These are phyloP conservation scores for Raffaelea arxii DNA, from an alignment of 2,329 filamentous ascomycete genomes.

Conservation along the genomic window DNA sequence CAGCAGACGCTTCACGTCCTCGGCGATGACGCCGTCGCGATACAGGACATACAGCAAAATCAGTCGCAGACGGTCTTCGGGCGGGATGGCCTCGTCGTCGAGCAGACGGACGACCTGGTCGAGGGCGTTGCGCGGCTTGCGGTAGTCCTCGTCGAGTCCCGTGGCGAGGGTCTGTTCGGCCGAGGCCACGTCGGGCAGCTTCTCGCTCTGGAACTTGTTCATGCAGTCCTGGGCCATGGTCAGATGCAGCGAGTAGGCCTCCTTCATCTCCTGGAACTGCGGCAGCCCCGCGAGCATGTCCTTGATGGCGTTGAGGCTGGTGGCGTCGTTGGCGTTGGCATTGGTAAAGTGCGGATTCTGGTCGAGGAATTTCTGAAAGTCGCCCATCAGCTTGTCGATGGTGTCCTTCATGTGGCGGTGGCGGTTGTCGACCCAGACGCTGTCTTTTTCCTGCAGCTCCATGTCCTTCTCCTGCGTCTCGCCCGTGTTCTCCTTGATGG, in stretches of 20 bases:
- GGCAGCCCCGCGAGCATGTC: conserved; percentile 94
- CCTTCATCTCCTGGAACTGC: conserved; percentile 92
- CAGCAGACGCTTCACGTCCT: conserved; percentile 77
- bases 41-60: conserved; percentile 81
- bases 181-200: conserved; percentile 76
- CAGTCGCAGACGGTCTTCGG: conserved; percentile 70
- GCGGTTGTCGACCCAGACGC: conserved; percentile 89
- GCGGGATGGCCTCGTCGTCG: conserved; percentile 67
- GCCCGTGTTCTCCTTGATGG: conserved; percentile 61
- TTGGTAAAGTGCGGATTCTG: conserved; percentile 90
- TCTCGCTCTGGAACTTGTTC: conserved; percentile 79
- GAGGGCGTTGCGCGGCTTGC: conserved; percentile 81
- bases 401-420: conserved; percentile 98
- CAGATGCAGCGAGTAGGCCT: conserved; percentile 86
- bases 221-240: conserved; percentile 97
- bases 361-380: conserved; percentile 85
- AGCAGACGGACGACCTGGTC: conserved; percentile 80
- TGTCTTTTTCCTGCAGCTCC: conserved; percentile 83
- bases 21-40: conserved; percentile 71
- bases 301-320: conserved; percentile 81
- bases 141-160: conserved; percentile 83
- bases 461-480: conserved; percentile 78
- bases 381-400: conserved; percentile 82
- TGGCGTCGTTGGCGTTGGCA: conserved; percentile 55
- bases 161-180: conserved; percentile 88